Evolutionary conservation across 176 grass and related monocot species (phyloP), one percentile per base, ranked within the genome.

Genomic region (Eragrostis curvula): DNA sequence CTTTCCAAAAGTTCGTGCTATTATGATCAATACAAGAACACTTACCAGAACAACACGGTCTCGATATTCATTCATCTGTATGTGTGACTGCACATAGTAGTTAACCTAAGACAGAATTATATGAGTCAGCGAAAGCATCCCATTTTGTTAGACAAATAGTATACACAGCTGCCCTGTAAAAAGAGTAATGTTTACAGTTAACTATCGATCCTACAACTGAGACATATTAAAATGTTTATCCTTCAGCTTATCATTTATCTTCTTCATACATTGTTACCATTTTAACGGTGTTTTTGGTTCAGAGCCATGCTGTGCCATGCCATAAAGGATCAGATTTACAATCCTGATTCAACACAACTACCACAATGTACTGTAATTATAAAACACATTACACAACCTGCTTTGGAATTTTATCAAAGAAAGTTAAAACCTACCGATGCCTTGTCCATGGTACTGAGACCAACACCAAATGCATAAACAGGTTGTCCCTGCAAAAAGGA

Each of bases 41-140:
- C 72, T 79, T 87, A 98, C 96, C 84, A 95, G 68, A 32, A 98
- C 90, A 76, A 98, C 70, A 78, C 92, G 68, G 53, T 98, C 96
- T 53, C 92, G 88, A 86, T 93, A 98, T 69, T 98, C 96, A 66
- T 98, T 98, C 81, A 98, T 98, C 65, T 98, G 96, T 91, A 98
- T 98, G 72, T 98, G 96, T 52, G 96, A 98, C 78, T 95, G 96
- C 59, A 98, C 82, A 86, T 98, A 98, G 77, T 95, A 93, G 68
- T 95, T 83, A 40, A 95, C 96, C 96, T 98, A 91, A 63, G 28
- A 29, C 11, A 21, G 36, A 77, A 74, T 30, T 1, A 47, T 16
- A 46, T 48, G 46, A 80, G 72, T 88, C 63, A 83, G 57, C 70
- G 42, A 82, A 79, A 45, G 21, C 12, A 70, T 21, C 12, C 39